A percentile compares a stretch with the other conserved stretches of the same genome.
Evolutionary conservation across 345 rosid genomes (phyloP).

Genomic region (Hibiscus trionum): DNA sequence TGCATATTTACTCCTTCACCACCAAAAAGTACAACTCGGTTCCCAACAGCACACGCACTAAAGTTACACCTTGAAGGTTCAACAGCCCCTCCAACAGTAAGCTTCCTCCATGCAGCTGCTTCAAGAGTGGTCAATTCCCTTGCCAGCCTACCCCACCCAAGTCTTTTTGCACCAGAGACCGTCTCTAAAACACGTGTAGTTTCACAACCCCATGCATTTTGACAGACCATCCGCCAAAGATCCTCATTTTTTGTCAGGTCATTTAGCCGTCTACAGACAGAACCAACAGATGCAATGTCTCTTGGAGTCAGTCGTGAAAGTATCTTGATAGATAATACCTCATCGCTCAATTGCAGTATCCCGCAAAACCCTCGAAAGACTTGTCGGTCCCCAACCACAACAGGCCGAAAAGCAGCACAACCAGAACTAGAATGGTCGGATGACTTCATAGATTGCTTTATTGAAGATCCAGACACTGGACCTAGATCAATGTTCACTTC

Average conservation of each 20-base stretch:
- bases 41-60: constrained; percentile 89
- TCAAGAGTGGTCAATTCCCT: constrained; percentile 84
- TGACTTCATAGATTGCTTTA: constrained; percentile 47
- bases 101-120: constrained; percentile 85
- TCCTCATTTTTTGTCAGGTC: constrained; percentile 74
- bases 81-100: constrained; percentile 80
- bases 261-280: constrained; percentile 56
- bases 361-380: constrained; percentile 59
- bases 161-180: constrained; percentile 75
- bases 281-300: constrained; percentile 73
- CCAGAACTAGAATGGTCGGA: constrained; percentile 32
- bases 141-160: constrained; percentile 80
- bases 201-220: constrained; percentile 84
- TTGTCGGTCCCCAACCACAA: constrained; percentile 44
- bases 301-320: constrained; percentile 74
- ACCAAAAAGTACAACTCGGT: constrained; percentile 76
- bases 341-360: constrained; percentile 64
- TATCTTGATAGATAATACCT: constrained; percentile 64
- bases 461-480: constrained; percentile 48
- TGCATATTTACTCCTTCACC: constrained; percentile 95
- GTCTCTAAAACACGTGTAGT: constrained; percentile 67
- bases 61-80: constrained; percentile 90
- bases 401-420: constrained; percentile 30
- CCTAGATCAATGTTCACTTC: constrained; percentile 80
- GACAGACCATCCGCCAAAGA: constrained; percentile 85